phyloP scores from a whole-genome alignment of 768 basidiomycete species.

The Collybia sordida region DNA sequence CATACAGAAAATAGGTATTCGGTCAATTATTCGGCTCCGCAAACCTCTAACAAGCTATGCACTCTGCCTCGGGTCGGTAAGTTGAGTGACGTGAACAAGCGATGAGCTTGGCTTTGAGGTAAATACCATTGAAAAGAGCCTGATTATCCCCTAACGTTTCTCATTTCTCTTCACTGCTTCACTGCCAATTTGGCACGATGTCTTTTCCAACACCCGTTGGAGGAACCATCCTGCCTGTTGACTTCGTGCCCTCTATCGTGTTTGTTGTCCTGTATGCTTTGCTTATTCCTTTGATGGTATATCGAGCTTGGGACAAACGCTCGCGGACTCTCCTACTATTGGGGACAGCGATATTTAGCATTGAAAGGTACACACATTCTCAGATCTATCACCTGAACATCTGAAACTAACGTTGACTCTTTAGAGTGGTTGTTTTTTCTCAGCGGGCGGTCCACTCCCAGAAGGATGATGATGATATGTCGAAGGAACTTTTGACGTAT shows the following conservation, averaged over 20 bases:
- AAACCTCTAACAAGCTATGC: too few relatives aligned
- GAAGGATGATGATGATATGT: neutral
- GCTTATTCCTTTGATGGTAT: slow-evolving; percentile 33
- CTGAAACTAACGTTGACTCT: neutral
- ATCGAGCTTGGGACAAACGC: slow-evolving; percentile 30
- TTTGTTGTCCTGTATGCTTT: slow-evolving; percentile 38
- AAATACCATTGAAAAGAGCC: too few relatives aligned
- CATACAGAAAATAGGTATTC: too few relatives aligned
- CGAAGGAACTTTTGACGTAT: slow-evolving; percentile 24
- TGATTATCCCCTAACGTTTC: too few relatives aligned
- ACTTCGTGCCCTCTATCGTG: slow-evolving; percentile 42
- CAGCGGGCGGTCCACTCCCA: slow-evolving; percentile 22
- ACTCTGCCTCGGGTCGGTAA: too few relatives aligned
- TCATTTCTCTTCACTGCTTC: too few relatives aligned
- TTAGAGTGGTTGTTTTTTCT: slow-evolving; percentile 30
- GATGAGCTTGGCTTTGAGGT: too few relatives aligned
- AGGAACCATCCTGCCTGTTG: slow-evolving; percentile 34
- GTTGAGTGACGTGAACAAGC: too few relatives aligned
- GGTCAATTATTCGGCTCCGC: too few relatives aligned
- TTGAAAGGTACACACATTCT: slow-evolving; percentile 35
- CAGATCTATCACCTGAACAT: neutral
- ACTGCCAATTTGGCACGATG: slow-evolving; percentile 3
- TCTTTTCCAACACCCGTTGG: slow-evolving; percentile 44
- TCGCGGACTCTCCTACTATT: slow-evolving; percentile 34
- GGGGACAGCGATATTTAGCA: slow-evolving; percentile 27